These are phyloP conservation scores for Gossypium australe DNA, from an alignment of 345 rosid species.

Conservation along the genomic window DNA sequence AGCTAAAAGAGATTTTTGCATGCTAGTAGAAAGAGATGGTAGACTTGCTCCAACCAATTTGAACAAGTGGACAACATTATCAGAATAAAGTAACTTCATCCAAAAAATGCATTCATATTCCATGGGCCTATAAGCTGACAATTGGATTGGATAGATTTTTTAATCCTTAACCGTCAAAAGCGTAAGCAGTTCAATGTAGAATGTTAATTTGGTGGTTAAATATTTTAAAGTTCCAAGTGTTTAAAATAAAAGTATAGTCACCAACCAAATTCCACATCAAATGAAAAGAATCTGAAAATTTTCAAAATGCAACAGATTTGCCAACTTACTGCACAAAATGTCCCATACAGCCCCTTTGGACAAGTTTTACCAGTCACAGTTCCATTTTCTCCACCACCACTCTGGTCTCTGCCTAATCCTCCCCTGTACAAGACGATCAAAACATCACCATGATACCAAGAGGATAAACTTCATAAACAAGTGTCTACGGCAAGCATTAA, in stretches of 20 bases:
- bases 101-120: neutral
- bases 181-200: neutral
- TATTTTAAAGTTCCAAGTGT: neutral
- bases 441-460: constrained; percentile 5
- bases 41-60: neutral
- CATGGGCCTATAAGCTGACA: neutral
- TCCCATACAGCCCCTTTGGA: constrained; percentile 88
- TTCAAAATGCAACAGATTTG: neutral
- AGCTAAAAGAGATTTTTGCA: neutral
- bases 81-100: neutral
- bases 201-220: neutral
- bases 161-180: neutral
- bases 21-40: neutral
- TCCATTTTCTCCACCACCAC: constrained; percentile 70
- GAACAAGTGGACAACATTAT: neutral
- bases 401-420: constrained; percentile 54
- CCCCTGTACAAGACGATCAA: constrained; percentile 43
- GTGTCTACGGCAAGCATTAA: neutral
- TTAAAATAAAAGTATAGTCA: neutral
- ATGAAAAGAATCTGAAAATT: neutral
- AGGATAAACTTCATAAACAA: constrained; percentile 3
- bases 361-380: constrained; percentile 88
- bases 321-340: constrained; percentile 65
- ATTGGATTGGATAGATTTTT: neutral
- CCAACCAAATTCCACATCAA: neutral